Evolutionary conservation across 345 rosid species (phyloP).

Genomic region (Hibiscus mutabilis): DNA sequence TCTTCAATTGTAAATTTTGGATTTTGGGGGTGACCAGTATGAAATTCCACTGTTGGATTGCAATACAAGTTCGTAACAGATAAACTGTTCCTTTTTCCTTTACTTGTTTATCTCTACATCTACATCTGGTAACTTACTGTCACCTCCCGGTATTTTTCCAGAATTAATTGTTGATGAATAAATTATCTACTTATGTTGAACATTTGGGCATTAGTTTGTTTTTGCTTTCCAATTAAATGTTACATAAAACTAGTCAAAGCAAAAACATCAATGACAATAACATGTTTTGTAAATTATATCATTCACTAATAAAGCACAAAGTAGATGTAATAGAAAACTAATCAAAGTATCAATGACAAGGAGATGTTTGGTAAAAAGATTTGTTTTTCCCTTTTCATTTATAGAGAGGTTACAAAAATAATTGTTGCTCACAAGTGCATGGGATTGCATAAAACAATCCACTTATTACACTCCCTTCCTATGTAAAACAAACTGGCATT

Average conservation of each 20-base stretch:
- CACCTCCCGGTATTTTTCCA: neutral
- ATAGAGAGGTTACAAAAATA: too few relatives aligned
- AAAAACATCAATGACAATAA: neutral
- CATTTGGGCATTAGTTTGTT: neutral
- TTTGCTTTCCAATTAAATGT: neutral
- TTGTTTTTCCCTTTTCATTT: too few relatives aligned
- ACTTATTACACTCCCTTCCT: neutral
- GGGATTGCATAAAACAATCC: neutral
- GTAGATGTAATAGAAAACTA: too few relatives aligned
- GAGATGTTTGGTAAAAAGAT: too few relatives aligned
- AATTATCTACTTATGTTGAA: neutral
- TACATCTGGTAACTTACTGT: neutral
- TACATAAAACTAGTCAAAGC: neutral
- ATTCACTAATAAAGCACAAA: too few relatives aligned
- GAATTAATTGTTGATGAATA: neutral
- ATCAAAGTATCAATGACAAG: too few relatives aligned
- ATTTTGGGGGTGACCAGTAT: neutral
- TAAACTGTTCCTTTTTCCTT: neutral
- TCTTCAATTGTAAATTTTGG: neutral
- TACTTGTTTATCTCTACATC: neutral
- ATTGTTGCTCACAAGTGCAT: neutral
- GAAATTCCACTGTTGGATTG: too few relatives aligned
- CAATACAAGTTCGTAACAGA: too few relatives aligned
- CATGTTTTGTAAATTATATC: too few relatives aligned
- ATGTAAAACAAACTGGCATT: neutral